Evolutionary conservation across 1,284 basidiomycete species (phyloP).

Genomic region (Rhodotorula sp.): DNA sequence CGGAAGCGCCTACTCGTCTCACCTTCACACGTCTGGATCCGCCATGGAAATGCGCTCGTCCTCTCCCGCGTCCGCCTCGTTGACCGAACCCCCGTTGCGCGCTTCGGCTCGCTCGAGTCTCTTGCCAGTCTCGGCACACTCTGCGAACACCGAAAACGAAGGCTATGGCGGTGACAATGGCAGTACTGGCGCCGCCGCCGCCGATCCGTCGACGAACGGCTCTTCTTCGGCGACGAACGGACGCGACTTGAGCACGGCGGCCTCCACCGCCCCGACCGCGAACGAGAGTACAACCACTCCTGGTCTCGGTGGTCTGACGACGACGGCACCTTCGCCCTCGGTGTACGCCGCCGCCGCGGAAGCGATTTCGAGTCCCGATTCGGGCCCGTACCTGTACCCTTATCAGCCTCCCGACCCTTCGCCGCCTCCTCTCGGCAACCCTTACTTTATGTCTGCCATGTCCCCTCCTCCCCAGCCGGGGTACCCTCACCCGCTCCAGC

Average conservation of each 20-base stretch:
- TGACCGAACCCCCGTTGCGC: conserved; percentile 13
- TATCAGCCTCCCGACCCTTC: conserved; percentile 28
- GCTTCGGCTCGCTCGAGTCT: conserved; percentile 19
- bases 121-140: conserved; percentile 9
- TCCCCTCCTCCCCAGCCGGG: conserved; percentile 9
- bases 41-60: conserved; percentile 33
- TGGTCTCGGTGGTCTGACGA: not conserved
- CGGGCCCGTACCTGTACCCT: conserved; percentile 22
- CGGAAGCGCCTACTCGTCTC: conserved; percentile 1
- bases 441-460: conserved; percentile 21
- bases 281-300: too few relatives aligned
- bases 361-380: conserved; percentile 3
- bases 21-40: conserved; percentile 15
- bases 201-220: too few relatives aligned
- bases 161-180: too few relatives aligned
- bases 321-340: not conserved
- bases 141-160: conserved; percentile 4
- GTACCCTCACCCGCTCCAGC: not conserved
- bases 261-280: too few relatives aligned
- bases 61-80: conserved; percentile 12
- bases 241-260: too few relatives aligned
- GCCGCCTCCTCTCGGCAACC: conserved; percentile 26
- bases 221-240: too few relatives aligned
- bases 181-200: too few relatives aligned
- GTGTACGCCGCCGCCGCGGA: conserved; percentile 7